Percentiles rank a stretch among this genome's conserved stretches.
Evolutionary conservation across 768 basidiomycete genomes (phyloP).

Genomic region (Podaxis rugospora): DNA sequence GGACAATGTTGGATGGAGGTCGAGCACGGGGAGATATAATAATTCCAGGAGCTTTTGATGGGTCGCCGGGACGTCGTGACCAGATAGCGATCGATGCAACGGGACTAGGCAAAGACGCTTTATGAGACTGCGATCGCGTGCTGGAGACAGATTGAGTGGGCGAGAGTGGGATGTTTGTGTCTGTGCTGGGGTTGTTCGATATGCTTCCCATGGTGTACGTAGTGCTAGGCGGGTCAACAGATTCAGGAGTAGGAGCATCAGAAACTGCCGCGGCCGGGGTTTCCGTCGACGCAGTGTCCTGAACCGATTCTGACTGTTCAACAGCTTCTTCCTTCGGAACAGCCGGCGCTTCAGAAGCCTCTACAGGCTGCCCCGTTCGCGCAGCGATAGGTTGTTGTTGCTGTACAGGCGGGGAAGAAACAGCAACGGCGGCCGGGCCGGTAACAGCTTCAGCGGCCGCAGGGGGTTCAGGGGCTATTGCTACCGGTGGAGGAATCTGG

Average conservation of each 20-base stretch:
- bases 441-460: neutral
- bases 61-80: conserved; percentile 67
- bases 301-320: neutral
- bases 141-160: conserved; percentile 12
- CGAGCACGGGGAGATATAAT: conserved; percentile 64
- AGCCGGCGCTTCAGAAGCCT: neutral
- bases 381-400: neutral
- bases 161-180: neutral
- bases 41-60: conserved; percentile 59
- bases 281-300: neutral
- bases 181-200: conserved; percentile 5
- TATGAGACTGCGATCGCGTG: conserved; percentile 11
- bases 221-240: conserved; percentile 19
- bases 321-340: neutral
- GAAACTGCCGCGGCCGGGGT: neutral
- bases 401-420: neutral
- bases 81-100: conserved; percentile 54
- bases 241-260: neutral
- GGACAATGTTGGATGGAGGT: conserved; percentile 57
- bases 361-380: neutral
- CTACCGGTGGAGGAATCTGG: neutral
- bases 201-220: conserved; percentile 22
- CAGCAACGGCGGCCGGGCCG: neutral
- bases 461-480: neutral
- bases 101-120: conserved; percentile 13